Evolutionary conservation across 75 land plant species (phyloP), one percentile per base, ranked within the genome.

Genomic region (Ceratopteris richardii): DNA sequence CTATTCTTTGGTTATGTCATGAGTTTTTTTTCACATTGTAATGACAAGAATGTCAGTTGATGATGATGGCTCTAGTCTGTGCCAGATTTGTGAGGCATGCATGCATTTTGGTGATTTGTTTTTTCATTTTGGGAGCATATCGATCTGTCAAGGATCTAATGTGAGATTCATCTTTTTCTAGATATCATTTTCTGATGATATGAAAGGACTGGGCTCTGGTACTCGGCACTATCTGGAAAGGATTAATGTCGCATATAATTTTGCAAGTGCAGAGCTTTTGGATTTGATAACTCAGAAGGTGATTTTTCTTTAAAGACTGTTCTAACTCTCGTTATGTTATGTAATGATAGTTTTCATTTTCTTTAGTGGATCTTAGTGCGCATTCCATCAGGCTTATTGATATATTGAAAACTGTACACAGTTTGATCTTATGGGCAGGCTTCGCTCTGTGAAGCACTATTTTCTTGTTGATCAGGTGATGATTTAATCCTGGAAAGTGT

Each of bases 371-470:
- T n/a, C n/a, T n/a, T n/a, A n/a, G n/a, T n/a, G n/a, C n/a, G n/a
- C n/a, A n/a, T n/a, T n/a, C n/a, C n/a, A n/a, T n/a, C n/a, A n/a
- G n/a, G n/a, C 20, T 46, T 5, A 46, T 46, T 18, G 18, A n/a
- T 46, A 2, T 46, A 3, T 46, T 14, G 14, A 46, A 46, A n/a
- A 6, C 17, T n/a, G 18, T 46, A 14, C 5, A 33, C 73, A 93
- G 98, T 93, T 90, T 81, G 95, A 89, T 67, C 73, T 93, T 19
- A 70, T 85, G 58, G 85, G 87, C 25, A 80, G 88, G 60, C 75
- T 93, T 57, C 78, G 85, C 31, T 89, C 90, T 16, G 70, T 93
- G 55, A 93, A 93, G 82, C 95, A 83, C 55, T 93, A 93, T 67
- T 85, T 93, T 64, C 86, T 93, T 53, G 81, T 93, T 54, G 98